These are phyloP conservation scores for Termitomyces sp. DNA, from an alignment of 768 basidiomycete species.

Conservation along the genomic window DNA sequence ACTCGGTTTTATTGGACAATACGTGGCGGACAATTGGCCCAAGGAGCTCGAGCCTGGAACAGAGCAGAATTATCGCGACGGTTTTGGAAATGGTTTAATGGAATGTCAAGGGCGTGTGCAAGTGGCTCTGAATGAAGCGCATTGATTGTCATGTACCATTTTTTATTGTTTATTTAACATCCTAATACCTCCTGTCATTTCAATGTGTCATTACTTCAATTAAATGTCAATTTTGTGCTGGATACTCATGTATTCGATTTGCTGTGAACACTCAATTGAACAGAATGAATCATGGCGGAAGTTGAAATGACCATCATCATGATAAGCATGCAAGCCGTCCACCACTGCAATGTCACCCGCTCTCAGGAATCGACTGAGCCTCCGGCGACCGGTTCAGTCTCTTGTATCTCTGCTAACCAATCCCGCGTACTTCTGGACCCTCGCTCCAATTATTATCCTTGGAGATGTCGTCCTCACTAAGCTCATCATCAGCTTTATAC, in stretches of 20 bases:
- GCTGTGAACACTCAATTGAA: background rate
- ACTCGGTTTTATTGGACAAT: constrained; percentile 59
- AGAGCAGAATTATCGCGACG: constrained; percentile 37
- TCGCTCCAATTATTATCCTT: constrained; percentile 59
- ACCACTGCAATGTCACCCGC: constrained; percentile 10
- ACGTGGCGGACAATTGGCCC: constrained; percentile 43
- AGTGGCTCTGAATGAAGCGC: background rate
- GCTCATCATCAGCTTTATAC: constrained; percentile 73
- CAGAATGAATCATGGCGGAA: background rate
- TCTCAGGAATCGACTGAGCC: constrained; percentile 2
- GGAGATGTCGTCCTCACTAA: constrained; percentile 77
- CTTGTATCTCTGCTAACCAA: constrained; percentile 40
- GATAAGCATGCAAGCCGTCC: background rate
- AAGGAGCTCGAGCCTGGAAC: constrained; percentile 28
- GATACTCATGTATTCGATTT: background rate
- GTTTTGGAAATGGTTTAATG: constrained; percentile 42
- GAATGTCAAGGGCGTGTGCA: constrained; percentile 7
- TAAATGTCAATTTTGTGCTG: too few species aligned
- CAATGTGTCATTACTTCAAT: background rate
- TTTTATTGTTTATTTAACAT: background rate
- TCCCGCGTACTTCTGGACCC: constrained; percentile 56
- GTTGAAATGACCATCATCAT: constrained; percentile 1
- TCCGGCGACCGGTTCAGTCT: constrained; percentile 13
- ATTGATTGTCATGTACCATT: background rate
- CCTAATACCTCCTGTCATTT: background rate